Conservation (phyloP, 2,329 filamentous ascomycete genomes). For the Lachnellula arida region DNA sequence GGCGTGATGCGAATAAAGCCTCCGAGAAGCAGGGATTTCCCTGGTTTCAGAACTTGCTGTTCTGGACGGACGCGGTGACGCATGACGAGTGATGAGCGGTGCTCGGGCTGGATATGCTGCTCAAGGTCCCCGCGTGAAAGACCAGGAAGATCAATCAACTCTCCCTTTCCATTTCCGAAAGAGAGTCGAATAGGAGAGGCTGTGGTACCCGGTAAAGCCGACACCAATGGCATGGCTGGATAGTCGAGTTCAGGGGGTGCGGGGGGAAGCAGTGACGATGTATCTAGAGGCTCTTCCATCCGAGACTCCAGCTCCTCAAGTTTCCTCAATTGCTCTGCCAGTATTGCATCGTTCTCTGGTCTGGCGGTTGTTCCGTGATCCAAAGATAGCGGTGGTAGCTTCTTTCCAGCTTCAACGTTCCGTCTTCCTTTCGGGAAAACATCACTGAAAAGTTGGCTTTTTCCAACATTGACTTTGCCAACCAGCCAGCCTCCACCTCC, state of each 20-base stretch:
- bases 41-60: constrained; percentile 67
- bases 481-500: constrained; percentile 93
- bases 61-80: constrained; percentile 66
- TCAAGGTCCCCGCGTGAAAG: constrained; percentile 71
- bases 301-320: constrained; percentile 12
- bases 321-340: constrained; percentile 7
- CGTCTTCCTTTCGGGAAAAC: constrained; percentile 74
- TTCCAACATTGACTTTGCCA: constrained; percentile 97
- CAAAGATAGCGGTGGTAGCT: background rate
- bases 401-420: constrained; percentile 15
- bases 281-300: constrained; percentile 16
- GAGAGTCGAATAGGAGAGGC: constrained; percentile 91
- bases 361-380: background rate
- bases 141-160: constrained; percentile 89
- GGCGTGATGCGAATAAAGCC: constrained; percentile 87
- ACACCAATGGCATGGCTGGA: constrained; percentile 81
- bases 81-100: constrained; percentile 72
- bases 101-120: constrained; percentile 60
- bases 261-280: constrained; percentile 65
- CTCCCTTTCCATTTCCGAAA: constrained; percentile 80
- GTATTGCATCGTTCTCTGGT: background rate
- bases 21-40: constrained; percentile 77
- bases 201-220: constrained; percentile 84
- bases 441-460: constrained; percentile 83
- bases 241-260: constrained; percentile 67